Percentiles rank a stretch among this genome's conserved stretches.
phyloP scores from a whole-genome alignment of 1,139 yeast genomes.

The Protomyces inundatus region DNA sequence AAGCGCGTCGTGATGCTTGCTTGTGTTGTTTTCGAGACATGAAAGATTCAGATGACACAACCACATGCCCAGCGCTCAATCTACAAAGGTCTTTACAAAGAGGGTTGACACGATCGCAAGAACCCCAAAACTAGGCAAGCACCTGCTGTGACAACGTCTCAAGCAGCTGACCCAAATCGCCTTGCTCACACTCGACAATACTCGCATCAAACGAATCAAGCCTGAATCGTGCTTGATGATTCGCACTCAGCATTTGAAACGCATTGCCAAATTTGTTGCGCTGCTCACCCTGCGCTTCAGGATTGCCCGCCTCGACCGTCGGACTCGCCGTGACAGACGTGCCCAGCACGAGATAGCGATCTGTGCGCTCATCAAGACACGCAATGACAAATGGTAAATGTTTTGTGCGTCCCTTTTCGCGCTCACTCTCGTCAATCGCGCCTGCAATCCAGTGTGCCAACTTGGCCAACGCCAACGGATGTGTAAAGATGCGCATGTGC shows the following conservation, averaged over 20 bases:
- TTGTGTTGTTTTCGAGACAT: too few species aligned
- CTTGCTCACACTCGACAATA: constrained; percentile 80
- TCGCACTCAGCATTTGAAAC: constrained; percentile 76
- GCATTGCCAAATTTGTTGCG: constrained; percentile 83
- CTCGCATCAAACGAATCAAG: constrained; percentile 94
- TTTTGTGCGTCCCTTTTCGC: constrained; percentile 27
- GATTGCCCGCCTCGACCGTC: constrained; percentile 44
- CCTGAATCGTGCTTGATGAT: constrained; percentile 80
- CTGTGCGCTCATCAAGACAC: constrained; percentile 65
- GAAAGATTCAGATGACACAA: background rate
- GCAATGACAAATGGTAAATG: constrained; percentile 80
- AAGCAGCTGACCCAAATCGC: constrained; percentile 79
- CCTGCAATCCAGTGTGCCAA: constrained; percentile 89
- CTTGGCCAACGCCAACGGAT: constrained; percentile 78
- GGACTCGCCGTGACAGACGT: constrained; percentile 61
- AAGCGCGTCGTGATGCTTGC: too few species aligned
- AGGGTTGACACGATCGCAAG: too few species aligned
- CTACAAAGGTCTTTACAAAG: background rate
- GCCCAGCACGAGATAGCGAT: constrained; percentile 84
- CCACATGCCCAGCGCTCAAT: background rate
- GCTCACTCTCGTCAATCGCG: constrained; percentile 30
- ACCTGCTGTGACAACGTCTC: constrained; percentile 56
- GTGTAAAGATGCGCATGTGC: constrained; percentile 67
- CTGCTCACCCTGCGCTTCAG: constrained; percentile 31
- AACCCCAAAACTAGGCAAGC: background rate